A percentile compares a stretch with the other conserved stretches of the same genome.
Conservation (phyloP, 2,329 filamentous ascomycete genomes). For the Cercospora sp. region DNA sequence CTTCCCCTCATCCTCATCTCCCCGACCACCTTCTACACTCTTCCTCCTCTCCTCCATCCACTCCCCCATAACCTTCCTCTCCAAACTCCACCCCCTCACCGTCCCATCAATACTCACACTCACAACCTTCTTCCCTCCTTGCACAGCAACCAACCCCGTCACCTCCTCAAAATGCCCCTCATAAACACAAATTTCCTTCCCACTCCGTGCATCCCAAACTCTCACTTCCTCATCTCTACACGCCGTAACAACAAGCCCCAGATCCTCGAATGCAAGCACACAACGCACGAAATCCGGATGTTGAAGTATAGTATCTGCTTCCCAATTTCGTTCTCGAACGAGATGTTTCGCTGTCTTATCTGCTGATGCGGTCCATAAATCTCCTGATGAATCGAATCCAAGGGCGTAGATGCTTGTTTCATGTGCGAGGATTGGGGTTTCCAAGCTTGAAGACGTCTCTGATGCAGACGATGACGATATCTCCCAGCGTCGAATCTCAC, state of each 20-base stretch:
- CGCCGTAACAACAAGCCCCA: conserved; percentile 79
- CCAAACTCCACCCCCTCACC: conserved; percentile 78
- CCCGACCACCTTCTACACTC: conserved; percentile 52
- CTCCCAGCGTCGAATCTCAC: conserved; percentile 72
- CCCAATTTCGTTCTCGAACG: conserved; percentile 66
- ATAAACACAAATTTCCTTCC: conserved; percentile 38
- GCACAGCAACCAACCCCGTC: conserved; percentile 67
- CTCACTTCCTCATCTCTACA: conserved; percentile 90
- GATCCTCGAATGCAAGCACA: conserved; percentile 63
- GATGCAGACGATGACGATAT: conserved; percentile 56
- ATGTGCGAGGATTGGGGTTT: conserved; percentile 69
- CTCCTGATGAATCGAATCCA: conserved; percentile 63
- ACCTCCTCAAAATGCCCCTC: conserved; percentile 92
- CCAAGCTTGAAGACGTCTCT: conserved; percentile 52
- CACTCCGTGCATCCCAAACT: conserved; percentile 67
- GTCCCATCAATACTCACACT: conserved; percentile 91
- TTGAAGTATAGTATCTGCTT: conserved; percentile 66
- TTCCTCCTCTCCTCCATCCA: conserved; percentile 46
- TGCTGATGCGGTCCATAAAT: conserved; percentile 90
- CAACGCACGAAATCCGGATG: conserved; percentile 92
- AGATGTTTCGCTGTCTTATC: conserved; percentile 86
- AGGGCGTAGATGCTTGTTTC: conserved; percentile 88
- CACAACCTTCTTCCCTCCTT: conserved; percentile 55
- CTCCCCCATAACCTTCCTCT: conserved; percentile 59
- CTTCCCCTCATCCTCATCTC: conserved; percentile 43